Evolutionary conservation across 176 grass and related monocot species (phyloP).

Genomic region (Musa troglodytarum): DNA sequence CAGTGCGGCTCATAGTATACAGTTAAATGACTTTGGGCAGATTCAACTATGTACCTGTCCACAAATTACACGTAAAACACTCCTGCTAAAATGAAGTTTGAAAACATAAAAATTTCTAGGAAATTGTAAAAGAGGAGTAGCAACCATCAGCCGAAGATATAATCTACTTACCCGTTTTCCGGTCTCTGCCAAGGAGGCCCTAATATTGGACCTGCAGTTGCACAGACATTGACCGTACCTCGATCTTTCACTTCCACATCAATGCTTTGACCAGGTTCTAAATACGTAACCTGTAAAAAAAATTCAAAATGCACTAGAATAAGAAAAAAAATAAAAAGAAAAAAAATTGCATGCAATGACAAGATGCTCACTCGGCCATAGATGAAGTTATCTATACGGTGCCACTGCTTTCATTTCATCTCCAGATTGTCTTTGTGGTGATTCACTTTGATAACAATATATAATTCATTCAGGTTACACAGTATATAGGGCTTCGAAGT

Average conservation of each 20-base stretch:
- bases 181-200: slow-evolving; percentile 82
- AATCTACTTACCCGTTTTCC: slow-evolving; percentile 66
- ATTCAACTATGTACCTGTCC: slow-evolving; percentile 37
- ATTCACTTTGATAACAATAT: neutral
- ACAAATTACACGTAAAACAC: neutral
- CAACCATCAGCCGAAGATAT: neutral
- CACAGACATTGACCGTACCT: slow-evolving; percentile 32
- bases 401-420: neutral
- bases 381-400: neutral
- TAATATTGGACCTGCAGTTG: slow-evolving; percentile 64
- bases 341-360: neutral
- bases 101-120: neutral
- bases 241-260: slow-evolving; percentile 26
- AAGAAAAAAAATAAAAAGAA: neutral
- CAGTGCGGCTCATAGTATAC: slow-evolving; percentile 92
- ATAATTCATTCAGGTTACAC: neutral
- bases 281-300: slow-evolving; percentile 51
- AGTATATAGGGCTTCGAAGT: neutral
- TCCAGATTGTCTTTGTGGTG: neutral
- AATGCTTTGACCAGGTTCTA: slow-evolving; percentile 61
- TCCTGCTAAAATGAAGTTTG: neutral
- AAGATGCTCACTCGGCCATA: neutral
- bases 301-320: neutral
- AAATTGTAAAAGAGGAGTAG: neutral
- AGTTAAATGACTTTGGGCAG: slow-evolving; percentile 19